phyloP scores from a whole-genome alignment of 495 filamentous ascomycete genomes.

The Lindgomyces ingoldianus region DNA sequence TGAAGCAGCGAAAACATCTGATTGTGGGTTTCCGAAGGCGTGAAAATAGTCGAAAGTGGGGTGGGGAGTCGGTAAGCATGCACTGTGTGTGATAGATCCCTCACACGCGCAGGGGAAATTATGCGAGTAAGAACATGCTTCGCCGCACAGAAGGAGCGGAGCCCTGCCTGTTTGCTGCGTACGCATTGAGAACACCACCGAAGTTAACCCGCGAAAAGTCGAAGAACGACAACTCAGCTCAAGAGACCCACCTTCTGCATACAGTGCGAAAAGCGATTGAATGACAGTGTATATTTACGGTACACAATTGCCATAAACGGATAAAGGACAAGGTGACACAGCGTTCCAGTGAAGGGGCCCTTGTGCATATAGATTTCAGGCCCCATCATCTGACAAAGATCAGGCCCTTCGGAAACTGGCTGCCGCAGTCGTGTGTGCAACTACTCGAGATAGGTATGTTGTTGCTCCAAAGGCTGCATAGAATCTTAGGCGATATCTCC shows the following conservation, averaged over 20 bases:
- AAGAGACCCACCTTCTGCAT: neutral
- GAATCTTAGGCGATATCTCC: neutral
- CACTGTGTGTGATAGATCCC: neutral
- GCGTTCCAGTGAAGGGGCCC: slow-evolving; percentile 9
- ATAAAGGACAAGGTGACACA: neutral
- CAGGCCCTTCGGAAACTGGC: neutral
- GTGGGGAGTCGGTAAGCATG: too few species aligned
- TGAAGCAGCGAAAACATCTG: too few species aligned
- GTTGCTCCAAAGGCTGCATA: too few species aligned
- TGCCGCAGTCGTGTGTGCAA: slow-evolving; percentile 6
- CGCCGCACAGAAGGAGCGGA: too few species aligned
- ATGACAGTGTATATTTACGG: too few species aligned
- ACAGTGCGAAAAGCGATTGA: neutral
- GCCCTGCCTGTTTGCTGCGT: too few species aligned
- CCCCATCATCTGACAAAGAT: neutral
- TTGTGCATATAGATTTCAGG: slow-evolving; percentile 1
- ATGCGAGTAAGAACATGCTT: slow-evolving; percentile 6
- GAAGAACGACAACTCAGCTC: too few species aligned
- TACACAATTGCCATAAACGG: too few species aligned
- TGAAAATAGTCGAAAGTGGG: too few species aligned
- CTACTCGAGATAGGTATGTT: neutral
- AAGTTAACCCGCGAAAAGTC: too few species aligned
- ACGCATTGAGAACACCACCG: neutral
- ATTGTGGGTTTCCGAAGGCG: too few species aligned
- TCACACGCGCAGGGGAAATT: neutral